Conservation (phyloP, 78 protist species). For the Anaeramoeba ignava region DNA sequence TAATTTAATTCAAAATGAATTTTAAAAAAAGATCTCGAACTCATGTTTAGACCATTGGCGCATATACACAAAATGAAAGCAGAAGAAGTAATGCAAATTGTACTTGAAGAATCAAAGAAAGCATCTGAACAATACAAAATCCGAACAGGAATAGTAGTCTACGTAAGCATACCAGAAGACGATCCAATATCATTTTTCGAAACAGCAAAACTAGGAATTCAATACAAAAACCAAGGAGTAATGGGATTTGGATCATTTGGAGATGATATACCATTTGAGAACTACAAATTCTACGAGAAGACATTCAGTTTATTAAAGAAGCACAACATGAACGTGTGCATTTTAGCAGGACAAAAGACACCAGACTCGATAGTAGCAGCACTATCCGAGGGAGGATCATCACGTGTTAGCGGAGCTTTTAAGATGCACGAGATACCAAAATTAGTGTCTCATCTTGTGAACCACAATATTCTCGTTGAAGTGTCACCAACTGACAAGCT, state of each 20-base stretch:
- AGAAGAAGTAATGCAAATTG: neutral
- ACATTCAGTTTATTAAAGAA: conserved; percentile 43
- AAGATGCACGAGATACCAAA: conserved; percentile 37
- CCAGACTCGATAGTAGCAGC: conserved; percentile 11
- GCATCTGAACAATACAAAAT: neutral
- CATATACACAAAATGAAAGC: neutral
- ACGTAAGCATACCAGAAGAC: conserved; percentile 21
- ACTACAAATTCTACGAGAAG: conserved; percentile 12
- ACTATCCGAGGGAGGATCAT: conserved; percentile 29
- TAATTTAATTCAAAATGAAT: no score
- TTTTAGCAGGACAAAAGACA: neutral
- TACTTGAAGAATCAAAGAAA: neutral
- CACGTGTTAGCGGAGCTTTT: conserved; percentile 46
- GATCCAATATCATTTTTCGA: conserved; percentile 34
- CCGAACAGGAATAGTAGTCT: conserved; percentile 15
- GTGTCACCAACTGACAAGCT: neutral
- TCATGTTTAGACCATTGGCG: neutral
- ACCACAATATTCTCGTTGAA: conserved; percentile 14
- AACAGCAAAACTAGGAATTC: conserved; percentile 35
- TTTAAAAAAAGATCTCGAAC: neutral
- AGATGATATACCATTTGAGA: conserved; percentile 10
- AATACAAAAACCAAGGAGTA: conserved; percentile 15
- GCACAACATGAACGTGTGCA: conserved; percentile 30
- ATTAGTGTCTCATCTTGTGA: conserved; percentile 25
- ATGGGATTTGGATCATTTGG: conserved; percentile 46